Base-by-base conservation (phyloP, 495 filamentous ascomycete genomes). In the Rusavskia elegans region DNA sequence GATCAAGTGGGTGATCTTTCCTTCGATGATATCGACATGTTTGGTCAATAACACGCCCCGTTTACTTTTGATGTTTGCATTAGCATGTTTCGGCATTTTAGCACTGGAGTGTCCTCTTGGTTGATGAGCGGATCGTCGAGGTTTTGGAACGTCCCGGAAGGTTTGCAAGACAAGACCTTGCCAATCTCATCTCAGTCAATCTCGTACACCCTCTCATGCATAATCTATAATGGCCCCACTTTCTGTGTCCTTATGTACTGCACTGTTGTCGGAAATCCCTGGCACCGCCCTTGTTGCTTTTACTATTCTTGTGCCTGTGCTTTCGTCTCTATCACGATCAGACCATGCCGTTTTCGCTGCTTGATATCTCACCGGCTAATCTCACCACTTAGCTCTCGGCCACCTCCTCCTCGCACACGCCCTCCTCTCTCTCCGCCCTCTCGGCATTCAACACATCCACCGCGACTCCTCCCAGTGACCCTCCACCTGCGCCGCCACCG, bases 1-100 rank as follows among this genome's bases (percentile, higher is more conserved):
- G 81, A 84, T 64, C 76, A 82, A 75, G 81, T 84, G 71, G 77
- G 81, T 82, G 71, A 73, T 61, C 61, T 70, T 68, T 69, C 72
- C 59, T 75, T 76, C 68, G 71, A 68, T 59, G 72, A 79, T 63
- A 64, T 79, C 55, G 69, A 71, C 55, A 77, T 80, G 76, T 46
- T 46, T 46, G 44, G 21, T 29, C 44, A 71, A 67, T 52, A 71
- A 76, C 55, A 51, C 53, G 52, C 53, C 30, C 29, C 19, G 29
- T 30, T n/a, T 17, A 17, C 10, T 21, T 9, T 48, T 35, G 6
- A 10, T 50, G n/a, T n/a, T 8, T 39, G n/a, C 17, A 20, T 50
- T 20, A 35, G 3, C 30, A 20, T 19, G n/a, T 17, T 42, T 19
- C n/a, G 2, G 39, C 39, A 42, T 21, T 21, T 8, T 10, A 19